These are phyloP conservation scores for Talaromyces sp. DNA, from an alignment of 2,329 filamentous ascomycete genomes.

Conservation along the genomic window DNA sequence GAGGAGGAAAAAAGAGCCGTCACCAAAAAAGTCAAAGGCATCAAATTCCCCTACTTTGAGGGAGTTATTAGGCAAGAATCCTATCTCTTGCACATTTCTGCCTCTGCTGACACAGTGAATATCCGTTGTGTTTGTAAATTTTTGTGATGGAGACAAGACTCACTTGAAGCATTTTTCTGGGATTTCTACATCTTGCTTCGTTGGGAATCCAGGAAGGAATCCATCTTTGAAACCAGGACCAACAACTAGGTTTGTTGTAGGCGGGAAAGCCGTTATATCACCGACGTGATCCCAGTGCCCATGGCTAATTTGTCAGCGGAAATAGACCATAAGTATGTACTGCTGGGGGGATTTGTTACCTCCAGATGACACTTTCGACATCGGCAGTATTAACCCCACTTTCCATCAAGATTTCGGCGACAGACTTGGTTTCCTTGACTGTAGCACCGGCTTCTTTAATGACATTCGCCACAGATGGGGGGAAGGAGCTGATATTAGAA, in stretches of 20 bases:
- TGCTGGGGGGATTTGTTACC: constrained; percentile 15
- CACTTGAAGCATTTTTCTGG: constrained; percentile 39
- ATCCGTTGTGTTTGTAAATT: too few species aligned
- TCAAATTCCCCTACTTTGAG: constrained; percentile 18
- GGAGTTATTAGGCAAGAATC: constrained; percentile 25
- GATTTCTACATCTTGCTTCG: constrained; percentile 33
- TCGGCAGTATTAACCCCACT: constrained; percentile 27
- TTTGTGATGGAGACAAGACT: constrained; percentile 8
- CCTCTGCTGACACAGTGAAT: neutral
- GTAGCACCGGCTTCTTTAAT: neutral
- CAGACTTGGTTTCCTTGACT: constrained; percentile 11
- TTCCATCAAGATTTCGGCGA: constrained; percentile 37
- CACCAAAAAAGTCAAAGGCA: constrained; percentile 25
- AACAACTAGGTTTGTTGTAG: constrained; percentile 40
- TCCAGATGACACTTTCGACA: constrained; percentile 26
- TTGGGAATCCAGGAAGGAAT: constrained; percentile 43
- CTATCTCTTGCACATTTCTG: constrained; percentile 1
- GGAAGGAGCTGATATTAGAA: constrained; percentile 42
- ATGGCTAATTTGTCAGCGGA: constrained; percentile 22
- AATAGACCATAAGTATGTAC: too few species aligned
- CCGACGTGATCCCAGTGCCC: constrained; percentile 41
- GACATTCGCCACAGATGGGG: constrained; percentile 16
- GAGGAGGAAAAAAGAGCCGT: constrained; percentile 27
- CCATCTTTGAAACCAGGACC: constrained; percentile 43
- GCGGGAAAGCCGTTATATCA: constrained; percentile 40